A percentile compares a stretch with the other conserved stretches of the same genome.
Evolutionary conservation across 805 yeast genomes (phyloP).

Genomic region (Sungouiozyma ichnusensis): DNA sequence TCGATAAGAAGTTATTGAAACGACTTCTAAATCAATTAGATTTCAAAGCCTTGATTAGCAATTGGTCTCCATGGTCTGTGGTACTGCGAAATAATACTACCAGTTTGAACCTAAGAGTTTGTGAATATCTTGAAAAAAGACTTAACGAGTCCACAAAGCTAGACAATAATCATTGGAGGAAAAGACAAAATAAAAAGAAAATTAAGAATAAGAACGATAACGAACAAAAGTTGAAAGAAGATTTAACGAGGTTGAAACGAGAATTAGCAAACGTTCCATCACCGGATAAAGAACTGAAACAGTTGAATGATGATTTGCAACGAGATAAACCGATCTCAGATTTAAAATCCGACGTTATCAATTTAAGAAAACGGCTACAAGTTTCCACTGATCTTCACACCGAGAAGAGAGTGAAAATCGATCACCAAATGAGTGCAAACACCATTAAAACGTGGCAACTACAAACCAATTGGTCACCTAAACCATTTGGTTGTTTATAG

Average conservation of each 20-base stretch:
- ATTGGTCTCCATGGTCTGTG: slow-evolving; percentile 12
- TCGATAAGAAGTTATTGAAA: slow-evolving; percentile 9
- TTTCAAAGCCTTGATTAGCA: slow-evolving; percentile 6
- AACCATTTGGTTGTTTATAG: slow-evolving; percentile 42
- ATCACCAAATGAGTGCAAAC: too few species aligned
- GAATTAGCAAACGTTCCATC: not conserved
- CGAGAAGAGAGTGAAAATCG: not conserved
- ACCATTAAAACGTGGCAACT: slow-evolving; percentile 4
- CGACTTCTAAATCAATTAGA: slow-evolving; percentile 9
- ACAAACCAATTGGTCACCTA: slow-evolving; percentile 36
- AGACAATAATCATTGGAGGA: slow-evolving; percentile 11
- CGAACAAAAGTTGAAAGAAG: slow-evolving; percentile 1
- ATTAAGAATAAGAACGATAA: slow-evolving; percentile 5
- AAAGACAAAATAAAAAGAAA: slow-evolving; percentile 14
- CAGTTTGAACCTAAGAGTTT: slow-evolving; percentile 3
- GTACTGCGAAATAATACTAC: slow-evolving; percentile 8
- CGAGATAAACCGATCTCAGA: slow-evolving; percentile 3
- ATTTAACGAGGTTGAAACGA: not conserved
- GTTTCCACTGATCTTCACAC: not conserved
- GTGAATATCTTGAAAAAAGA: slow-evolving; percentile 6
- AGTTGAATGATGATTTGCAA: not conserved
- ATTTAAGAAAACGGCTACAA: not conserved
- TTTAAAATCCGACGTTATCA: not conserved
- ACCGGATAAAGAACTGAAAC: not conserved
- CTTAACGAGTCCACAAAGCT: slow-evolving; percentile 1